These are phyloP conservation scores for Alliaria petiolata DNA, from an alignment of 345 rosid species.

Conservation along the genomic window DNA sequence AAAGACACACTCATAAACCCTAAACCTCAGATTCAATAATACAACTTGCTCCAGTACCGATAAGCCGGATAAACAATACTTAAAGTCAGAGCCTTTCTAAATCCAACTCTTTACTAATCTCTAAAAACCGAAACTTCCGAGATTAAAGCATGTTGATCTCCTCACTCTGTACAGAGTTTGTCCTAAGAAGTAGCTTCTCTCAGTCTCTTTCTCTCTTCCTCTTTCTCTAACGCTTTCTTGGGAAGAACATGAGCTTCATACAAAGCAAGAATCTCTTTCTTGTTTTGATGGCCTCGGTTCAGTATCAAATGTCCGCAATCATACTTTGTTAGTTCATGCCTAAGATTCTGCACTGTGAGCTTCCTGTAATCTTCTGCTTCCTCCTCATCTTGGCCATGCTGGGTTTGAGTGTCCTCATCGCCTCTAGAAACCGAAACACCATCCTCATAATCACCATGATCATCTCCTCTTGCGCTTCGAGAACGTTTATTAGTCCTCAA, in stretches of 20 bases:
- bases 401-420: constrained; percentile 58
- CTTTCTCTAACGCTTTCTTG: constrained; percentile 34
- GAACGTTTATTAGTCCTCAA: constrained; percentile 57
- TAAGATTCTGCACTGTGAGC: constrained; percentile 71
- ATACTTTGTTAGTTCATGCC: constrained; percentile 84
- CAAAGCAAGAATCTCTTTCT: constrained; percentile 78
- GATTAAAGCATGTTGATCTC: constrained; percentile 7
- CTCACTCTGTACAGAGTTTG: constrained; percentile 24
- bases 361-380: constrained; percentile 56
- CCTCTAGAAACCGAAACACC: constrained; percentile 61
- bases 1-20: constrained; percentile 16
- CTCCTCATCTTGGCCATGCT: constrained; percentile 36
- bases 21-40: constrained; percentile 8
- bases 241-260: constrained; percentile 73
- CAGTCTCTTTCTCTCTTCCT: constrained; percentile 23
- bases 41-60: not conserved
- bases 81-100: constrained; percentile 10
- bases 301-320: constrained; percentile 80
- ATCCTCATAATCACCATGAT: constrained; percentile 50
- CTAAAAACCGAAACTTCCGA: constrained; percentile 20
- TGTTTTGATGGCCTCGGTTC: constrained; percentile 63
- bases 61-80: not conserved
- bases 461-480: constrained; percentile 48
- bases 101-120: constrained; percentile 18
- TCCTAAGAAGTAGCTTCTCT: constrained; percentile 22